A percentile compares a stretch with the other conserved stretches of the same genome.
phyloP scores from a whole-genome alignment of 176 grass and related monocot species.

The Chrysopogon serrulatus region DNA sequence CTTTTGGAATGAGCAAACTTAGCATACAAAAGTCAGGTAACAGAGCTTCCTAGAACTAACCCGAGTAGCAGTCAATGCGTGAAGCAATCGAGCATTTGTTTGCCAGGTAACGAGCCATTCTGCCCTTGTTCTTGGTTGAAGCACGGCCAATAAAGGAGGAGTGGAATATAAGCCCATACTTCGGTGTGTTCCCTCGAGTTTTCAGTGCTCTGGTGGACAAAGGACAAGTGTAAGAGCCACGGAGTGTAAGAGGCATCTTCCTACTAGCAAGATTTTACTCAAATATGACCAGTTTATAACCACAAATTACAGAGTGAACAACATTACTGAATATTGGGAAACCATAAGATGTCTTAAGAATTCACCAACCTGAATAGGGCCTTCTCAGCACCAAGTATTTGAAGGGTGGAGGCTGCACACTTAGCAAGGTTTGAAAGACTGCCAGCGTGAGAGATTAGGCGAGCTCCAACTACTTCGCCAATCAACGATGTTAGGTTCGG shows the following conservation, averaged over 20 bases:
- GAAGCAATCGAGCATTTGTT: constrained; percentile 99
- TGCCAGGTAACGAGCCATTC: constrained; percentile 93
- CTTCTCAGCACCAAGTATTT: constrained; percentile 98
- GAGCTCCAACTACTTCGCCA: constrained; percentile 90
- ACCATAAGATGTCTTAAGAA: background rate
- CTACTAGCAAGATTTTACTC: background rate
- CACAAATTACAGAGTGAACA: background rate
- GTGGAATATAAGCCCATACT: constrained; percentile 98
- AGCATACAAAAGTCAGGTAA: background rate
- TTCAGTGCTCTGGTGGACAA: constrained; percentile 64
- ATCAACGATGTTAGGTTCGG: constrained; percentile 86
- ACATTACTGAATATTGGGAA: background rate
- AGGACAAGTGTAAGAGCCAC: background rate
- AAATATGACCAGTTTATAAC: background rate
- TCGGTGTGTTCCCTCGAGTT: constrained; percentile 87
- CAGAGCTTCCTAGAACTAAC: constrained; percentile 20
- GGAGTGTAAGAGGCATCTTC: background rate
- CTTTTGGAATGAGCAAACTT: background rate
- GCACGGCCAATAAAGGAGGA: constrained; percentile 97
- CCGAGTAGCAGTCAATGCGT: constrained; percentile 95
- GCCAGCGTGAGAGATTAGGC: constrained; percentile 92
- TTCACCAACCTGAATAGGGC: constrained; percentile 83
- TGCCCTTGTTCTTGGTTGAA: constrained; percentile 85
- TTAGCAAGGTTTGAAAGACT: constrained; percentile 99
- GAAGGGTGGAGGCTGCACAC: constrained; percentile 83